Percentiles rank a stretch among this genome's conserved stretches.
These are phyloP conservation scores for Sphagnum tenellum DNA, from an alignment of 225 moss, liverwort and hornwort genomes.

Conservation along the genomic window DNA sequence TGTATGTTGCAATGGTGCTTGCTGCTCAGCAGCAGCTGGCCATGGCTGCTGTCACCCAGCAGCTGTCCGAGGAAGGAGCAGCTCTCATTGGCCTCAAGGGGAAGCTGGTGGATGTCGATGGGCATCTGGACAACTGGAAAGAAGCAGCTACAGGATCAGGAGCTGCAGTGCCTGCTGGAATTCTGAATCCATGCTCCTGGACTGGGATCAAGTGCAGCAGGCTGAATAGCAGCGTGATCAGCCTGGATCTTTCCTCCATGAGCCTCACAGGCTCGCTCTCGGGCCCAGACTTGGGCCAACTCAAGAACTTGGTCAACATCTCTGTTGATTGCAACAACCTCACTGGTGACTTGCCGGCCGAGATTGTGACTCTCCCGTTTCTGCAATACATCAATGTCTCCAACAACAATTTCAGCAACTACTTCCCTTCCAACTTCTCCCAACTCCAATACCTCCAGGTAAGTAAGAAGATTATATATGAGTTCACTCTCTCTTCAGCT, in stretches of 20 bases:
- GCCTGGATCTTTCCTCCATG: slow-evolving; percentile 38
- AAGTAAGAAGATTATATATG: neutral
- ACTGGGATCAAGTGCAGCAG: slow-evolving; percentile 33
- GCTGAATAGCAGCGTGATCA: slow-evolving; percentile 11
- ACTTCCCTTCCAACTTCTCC: slow-evolving; percentile 49
- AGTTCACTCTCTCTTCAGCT: no score
- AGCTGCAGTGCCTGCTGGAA: neutral
- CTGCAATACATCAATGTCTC: slow-evolving; percentile 63
- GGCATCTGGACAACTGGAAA: slow-evolving; percentile 31
- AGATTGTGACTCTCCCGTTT: slow-evolving; percentile 25
- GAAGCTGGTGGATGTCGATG: slow-evolving; percentile 18
- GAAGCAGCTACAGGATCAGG: slow-evolving; percentile 1
- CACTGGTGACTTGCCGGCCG: slow-evolving; percentile 48
- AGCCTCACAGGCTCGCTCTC: slow-evolving; percentile 41
- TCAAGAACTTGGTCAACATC: slow-evolving; percentile 29
- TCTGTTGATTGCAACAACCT: slow-evolving; percentile 76
- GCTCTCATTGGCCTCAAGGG: slow-evolving; percentile 35
- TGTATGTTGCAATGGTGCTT: no score
- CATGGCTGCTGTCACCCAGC: slow-evolving; percentile 1
- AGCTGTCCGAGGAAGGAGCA: slow-evolving; percentile 21
- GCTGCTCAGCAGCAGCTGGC: slow-evolving; percentile 5
- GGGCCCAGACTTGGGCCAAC: slow-evolving; percentile 14
- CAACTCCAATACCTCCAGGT: slow-evolving; percentile 64
- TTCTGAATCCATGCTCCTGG: slow-evolving; percentile 35
- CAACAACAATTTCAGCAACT: slow-evolving; percentile 44